Conservation (phyloP, 768 basidiomycete genomes). For the Amanita phalloides region DNA sequence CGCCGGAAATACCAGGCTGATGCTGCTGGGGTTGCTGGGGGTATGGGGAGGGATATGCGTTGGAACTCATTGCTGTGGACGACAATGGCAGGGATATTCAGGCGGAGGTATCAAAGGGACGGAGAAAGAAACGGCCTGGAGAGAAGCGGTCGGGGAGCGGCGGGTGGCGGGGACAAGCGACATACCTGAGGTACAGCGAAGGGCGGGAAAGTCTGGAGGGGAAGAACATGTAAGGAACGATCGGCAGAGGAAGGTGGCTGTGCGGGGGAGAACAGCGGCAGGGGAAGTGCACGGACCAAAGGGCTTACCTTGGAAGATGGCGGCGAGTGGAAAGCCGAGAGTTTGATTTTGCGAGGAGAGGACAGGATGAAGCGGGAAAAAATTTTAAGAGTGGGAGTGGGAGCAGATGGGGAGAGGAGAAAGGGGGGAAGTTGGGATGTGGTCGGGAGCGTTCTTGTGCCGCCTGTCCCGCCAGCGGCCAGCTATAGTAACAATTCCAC, state of each 20-base stretch:
- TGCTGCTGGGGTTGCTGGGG: conserved; percentile 5
- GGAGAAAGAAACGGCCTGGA: background rate
- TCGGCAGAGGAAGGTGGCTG: conserved; percentile 5
- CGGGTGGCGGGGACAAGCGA: conserved; percentile 1
- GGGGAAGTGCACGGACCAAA: conserved; percentile 7
- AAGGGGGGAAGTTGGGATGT: background rate
- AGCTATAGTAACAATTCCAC: conserved; percentile 8
- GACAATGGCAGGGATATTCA: conserved; percentile 5
- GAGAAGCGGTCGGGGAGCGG: background rate
- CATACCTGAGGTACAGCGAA: background rate
- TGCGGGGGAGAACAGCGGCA: conserved; percentile 1
- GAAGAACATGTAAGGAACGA: conserved; percentile 7
- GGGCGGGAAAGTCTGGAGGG: conserved; percentile 3
- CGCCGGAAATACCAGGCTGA: conserved; percentile 4
- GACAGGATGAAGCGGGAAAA: background rate
- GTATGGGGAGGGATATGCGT: conserved; percentile 11
- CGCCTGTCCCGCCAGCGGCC: conserved; percentile 9
- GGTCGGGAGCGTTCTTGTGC: conserved; percentile 5
- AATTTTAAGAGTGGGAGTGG: background rate
- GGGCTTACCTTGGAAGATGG: conserved; percentile 3
- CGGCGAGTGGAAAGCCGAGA: conserved; percentile 4
- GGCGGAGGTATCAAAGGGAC: background rate
- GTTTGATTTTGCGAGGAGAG: conserved; percentile 6
- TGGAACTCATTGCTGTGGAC: conserved; percentile 11
- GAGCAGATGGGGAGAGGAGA: background rate